phyloP scores from a whole-genome alignment of 2,329 filamentous ascomycete species.

The Sphaerostilbella broomeana region DNA sequence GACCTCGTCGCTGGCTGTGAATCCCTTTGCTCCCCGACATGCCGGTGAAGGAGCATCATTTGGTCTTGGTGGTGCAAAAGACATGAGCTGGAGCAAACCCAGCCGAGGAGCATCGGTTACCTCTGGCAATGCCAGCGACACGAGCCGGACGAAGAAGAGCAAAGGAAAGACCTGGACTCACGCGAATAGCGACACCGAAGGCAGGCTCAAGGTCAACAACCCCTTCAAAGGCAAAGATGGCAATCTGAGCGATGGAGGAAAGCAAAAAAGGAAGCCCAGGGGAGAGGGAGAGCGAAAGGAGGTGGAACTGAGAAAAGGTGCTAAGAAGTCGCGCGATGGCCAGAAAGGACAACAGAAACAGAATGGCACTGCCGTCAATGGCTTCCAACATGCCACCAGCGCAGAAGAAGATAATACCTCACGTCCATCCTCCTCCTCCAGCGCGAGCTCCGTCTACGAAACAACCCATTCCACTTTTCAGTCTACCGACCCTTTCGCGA shows the following conservation, averaged over 20 bases:
- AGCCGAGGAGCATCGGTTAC: slow-evolving; percentile 27
- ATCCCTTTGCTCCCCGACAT: slow-evolving; percentile 29
- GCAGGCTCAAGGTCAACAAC: slow-evolving; percentile 20
- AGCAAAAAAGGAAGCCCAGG: slow-evolving; percentile 16
- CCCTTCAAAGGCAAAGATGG: slow-evolving; percentile 19
- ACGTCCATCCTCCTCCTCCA: slow-evolving; percentile 23
- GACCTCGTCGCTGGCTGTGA: slow-evolving; percentile 28
- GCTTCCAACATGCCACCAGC: slow-evolving; percentile 5
- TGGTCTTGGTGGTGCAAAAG: slow-evolving; percentile 25
- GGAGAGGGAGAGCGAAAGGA: slow-evolving; percentile 20
- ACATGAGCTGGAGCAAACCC: slow-evolving; percentile 22
- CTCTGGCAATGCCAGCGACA: slow-evolving; percentile 24
- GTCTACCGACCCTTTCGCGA: slow-evolving; percentile 37
- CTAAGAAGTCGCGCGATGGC: slow-evolving; percentile 9
- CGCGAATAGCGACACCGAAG: slow-evolving; percentile 24
- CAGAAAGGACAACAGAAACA: slow-evolving; percentile 6
- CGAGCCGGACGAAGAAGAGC: slow-evolving; percentile 22
- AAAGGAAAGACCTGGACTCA: slow-evolving; percentile 20
- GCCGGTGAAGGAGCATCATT: slow-evolving; percentile 23
- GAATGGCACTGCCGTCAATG: slow-evolving; percentile 7
- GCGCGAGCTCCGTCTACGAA: slow-evolving; percentile 18
- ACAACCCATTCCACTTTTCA: slow-evolving; percentile 16
- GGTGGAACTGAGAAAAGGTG: slow-evolving; percentile 16
- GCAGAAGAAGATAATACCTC: slow-evolving; percentile 15
- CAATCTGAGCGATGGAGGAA: slow-evolving; percentile 10